A percentile compares a stretch with the other conserved stretches of the same genome.
These are phyloP conservation scores for Populus davidiana DNA, from an alignment of 345 rosid genomes.

Conservation along the genomic window DNA sequence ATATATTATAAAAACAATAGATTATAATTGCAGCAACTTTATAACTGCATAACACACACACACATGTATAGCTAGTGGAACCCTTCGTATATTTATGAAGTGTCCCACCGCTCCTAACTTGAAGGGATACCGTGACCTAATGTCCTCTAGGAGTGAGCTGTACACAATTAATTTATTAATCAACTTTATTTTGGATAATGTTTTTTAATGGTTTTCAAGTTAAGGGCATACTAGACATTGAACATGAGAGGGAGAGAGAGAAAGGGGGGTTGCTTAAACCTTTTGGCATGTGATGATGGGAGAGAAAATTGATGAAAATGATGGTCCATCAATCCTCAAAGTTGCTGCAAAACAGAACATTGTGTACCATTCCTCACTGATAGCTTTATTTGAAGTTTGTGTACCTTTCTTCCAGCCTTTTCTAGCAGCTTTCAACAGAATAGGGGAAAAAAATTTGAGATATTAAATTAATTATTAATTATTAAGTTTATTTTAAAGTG, in stretches of 20 bases:
- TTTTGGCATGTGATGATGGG: too few relatives aligned
- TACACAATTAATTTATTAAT: neutral
- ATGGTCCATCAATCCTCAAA: too few relatives aligned
- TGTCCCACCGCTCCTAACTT: neutral
- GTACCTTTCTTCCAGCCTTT: neutral
- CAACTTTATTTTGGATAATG: neutral
- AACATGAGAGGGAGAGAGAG: too few relatives aligned
- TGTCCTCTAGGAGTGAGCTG: neutral
- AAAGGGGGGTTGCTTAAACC: too few relatives aligned
- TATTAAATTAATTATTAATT: too few relatives aligned
- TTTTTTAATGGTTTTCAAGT: neutral
- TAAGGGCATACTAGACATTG: neutral
- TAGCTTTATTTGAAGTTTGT: too few relatives aligned
- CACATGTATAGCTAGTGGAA: neutral
- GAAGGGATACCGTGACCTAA: neutral
- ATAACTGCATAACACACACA: too few relatives aligned
- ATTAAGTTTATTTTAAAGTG: too few relatives aligned
- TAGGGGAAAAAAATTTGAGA: neutral
- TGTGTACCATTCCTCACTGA: too few relatives aligned
- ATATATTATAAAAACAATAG: neutral
- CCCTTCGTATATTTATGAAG: neutral
- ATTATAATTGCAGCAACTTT: neutral
- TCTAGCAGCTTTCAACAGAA: neutral
- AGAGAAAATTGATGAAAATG: too few relatives aligned
- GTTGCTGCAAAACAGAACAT: too few relatives aligned